phyloP scores from a whole-genome alignment of 257 asterid species.

The Solanum etuberosum region DNA sequence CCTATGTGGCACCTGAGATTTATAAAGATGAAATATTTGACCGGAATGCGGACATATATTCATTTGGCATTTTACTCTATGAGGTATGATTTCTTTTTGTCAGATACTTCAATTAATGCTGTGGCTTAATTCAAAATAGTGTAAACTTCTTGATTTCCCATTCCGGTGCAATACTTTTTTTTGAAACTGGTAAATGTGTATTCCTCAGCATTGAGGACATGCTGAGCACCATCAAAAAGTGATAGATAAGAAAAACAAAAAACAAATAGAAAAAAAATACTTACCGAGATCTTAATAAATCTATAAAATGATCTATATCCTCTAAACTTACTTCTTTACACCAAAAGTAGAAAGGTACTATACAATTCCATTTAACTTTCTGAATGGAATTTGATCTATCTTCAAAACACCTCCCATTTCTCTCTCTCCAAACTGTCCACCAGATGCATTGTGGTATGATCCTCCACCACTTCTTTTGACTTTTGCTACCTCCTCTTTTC shows the following conservation, averaged over 20 bases:
- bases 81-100: conserved; percentile 44
- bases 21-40: conserved; percentile 57
- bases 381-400: no score
- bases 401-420: no score
- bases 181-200: neutral
- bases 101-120: neutral
- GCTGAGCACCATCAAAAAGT: neutral
- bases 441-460: no score
- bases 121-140: neutral
- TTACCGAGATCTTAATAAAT: neutral
- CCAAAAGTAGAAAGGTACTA: neutral
- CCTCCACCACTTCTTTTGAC: no score
- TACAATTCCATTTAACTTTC: neutral
- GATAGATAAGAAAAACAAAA: no score
- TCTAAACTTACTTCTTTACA: neutral
- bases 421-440: no score
- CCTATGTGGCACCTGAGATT: conserved; percentile 79
- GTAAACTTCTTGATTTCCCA: neutral
- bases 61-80: conserved; percentile 72
- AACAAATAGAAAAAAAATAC: neutral
- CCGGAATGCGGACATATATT: conserved; percentile 75
- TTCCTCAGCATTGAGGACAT: neutral
- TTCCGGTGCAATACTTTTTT: neutral
- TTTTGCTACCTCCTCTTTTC: no score
- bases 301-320: neutral